Percentiles rank a stretch among this genome's conserved stretches.
These are phyloP conservation scores for Sporothrix mexicana DNA, from an alignment of 2,329 filamentous ascomycete genomes.

Conservation along the genomic window DNA sequence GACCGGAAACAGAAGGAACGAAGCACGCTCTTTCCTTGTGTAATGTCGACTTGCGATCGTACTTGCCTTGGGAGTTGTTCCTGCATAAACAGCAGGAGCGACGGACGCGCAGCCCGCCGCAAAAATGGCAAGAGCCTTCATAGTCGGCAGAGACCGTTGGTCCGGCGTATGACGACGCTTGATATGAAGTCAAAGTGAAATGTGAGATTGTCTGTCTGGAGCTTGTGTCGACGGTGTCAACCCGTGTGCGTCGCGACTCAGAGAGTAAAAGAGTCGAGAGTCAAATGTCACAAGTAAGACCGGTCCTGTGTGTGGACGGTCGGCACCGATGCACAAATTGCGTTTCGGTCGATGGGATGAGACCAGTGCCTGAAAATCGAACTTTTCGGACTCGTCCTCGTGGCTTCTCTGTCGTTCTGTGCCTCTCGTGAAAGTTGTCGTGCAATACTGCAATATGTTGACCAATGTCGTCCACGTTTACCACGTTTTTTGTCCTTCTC, in stretches of 20 bases:
- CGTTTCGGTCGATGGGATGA: too few relatives aligned
- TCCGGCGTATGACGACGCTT: neutral
- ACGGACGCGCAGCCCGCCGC: conserved; percentile 20
- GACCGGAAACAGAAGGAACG: conserved; percentile 10
- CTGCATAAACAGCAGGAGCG: conserved; percentile 29
- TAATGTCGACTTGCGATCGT: neutral
- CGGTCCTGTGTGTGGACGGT: neutral
- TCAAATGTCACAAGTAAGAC: neutral
- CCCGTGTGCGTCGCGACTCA: conserved; percentile 1
- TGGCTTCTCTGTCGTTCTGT: neutral
- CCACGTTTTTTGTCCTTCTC: neutral
- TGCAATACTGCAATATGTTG: neutral
- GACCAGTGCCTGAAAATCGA: too few relatives aligned
- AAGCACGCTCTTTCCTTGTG: neutral
- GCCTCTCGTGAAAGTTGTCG: neutral
- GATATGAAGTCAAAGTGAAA: neutral
- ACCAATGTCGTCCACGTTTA: too few relatives aligned
- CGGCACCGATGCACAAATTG: too few relatives aligned
- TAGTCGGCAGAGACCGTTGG: neutral
- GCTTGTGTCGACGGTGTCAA: neutral
- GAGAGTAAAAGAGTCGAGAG: neutral
- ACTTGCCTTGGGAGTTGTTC: conserved; percentile 27
- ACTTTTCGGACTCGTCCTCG: too few relatives aligned
- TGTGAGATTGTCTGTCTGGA: neutral
- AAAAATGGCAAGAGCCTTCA: conserved; percentile 31